These are phyloP conservation scores for Volvox carteri DNA, from an alignment of 163 green algal species.

Conservation along the genomic window DNA sequence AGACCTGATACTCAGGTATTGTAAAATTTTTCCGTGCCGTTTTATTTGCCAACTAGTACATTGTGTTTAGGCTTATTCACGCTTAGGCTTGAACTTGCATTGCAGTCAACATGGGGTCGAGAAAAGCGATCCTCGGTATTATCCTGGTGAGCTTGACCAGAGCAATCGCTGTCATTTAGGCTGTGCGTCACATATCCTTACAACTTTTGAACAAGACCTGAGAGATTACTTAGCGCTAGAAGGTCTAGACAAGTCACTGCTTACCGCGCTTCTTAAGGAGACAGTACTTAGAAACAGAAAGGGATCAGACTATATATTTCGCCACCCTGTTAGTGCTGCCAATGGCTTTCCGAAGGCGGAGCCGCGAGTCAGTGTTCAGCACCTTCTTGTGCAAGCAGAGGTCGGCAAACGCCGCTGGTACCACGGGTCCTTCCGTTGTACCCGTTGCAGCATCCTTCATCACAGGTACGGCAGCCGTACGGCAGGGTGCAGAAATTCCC, in stretches of 20 bases:
- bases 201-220: not conserved
- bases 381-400: not conserved
- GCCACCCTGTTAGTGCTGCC: not conserved
- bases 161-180: not conserved
- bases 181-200: not conserved
- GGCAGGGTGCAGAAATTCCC: too few relatives aligned
- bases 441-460: too few relatives aligned
- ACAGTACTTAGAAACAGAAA: not conserved
- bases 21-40: too few relatives aligned
- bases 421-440: too few relatives aligned
- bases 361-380: not conserved
- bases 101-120: not conserved
- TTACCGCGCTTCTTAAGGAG: not conserved
- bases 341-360: not conserved
- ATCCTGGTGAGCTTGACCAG: not conserved
- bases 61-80: too few relatives aligned
- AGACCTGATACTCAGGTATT: too few relatives aligned
- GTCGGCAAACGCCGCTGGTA: too few relatives aligned
- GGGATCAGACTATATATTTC: not conserved
- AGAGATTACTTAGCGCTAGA: not conserved
- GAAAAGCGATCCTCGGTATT: not conserved
- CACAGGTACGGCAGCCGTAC: too few relatives aligned
- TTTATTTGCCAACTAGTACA: too few relatives aligned
- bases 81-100: not conserved
- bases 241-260: not conserved